phyloP scores from a whole-genome alignment of 495 filamentous ascomycete genomes.

The Annulohypoxylon maeteangense region DNA sequence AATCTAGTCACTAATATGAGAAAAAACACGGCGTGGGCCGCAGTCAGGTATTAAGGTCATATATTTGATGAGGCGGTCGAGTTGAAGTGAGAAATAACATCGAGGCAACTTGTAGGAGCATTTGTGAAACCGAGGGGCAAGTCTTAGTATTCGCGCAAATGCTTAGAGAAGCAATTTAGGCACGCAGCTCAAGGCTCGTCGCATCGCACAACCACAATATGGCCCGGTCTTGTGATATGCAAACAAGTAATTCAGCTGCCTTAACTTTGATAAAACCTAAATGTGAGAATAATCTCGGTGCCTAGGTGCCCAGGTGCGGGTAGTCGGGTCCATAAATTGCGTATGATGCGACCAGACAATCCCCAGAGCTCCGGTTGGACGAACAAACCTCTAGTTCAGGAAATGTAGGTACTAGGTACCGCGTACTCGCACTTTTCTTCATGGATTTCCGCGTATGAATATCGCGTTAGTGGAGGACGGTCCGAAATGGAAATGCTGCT shows the following conservation, averaged over 20 bases:
- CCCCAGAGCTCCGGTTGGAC: conserved; percentile 10
- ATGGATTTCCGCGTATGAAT: conserved; percentile 9
- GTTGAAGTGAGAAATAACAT: background rate
- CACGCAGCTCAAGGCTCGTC: conserved; percentile 20
- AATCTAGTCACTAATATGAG: conserved; percentile 1
- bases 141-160: background rate
- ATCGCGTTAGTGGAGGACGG: conserved; percentile 1
- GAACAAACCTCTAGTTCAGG: background rate
- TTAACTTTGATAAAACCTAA: conserved; percentile 16
- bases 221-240: conserved; percentile 3
- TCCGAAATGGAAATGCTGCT: conserved; percentile 35
- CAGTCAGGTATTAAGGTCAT: background rate
- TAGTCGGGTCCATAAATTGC: conserved; percentile 18
- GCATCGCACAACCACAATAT: conserved; percentile 17
- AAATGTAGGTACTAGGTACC: background rate
- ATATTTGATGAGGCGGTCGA: background rate
- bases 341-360: conserved; percentile 10
- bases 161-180: conserved; percentile 6
- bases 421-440: background rate
- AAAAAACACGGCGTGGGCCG: background rate
- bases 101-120: background rate
- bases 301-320: conserved; percentile 23
- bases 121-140: conserved; percentile 4
- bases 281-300: conserved; percentile 40
- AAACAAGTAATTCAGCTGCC: conserved; percentile 36